phyloP scores from a whole-genome alignment of 805 yeast species.

The Starmerella ratchasimensis region DNA sequence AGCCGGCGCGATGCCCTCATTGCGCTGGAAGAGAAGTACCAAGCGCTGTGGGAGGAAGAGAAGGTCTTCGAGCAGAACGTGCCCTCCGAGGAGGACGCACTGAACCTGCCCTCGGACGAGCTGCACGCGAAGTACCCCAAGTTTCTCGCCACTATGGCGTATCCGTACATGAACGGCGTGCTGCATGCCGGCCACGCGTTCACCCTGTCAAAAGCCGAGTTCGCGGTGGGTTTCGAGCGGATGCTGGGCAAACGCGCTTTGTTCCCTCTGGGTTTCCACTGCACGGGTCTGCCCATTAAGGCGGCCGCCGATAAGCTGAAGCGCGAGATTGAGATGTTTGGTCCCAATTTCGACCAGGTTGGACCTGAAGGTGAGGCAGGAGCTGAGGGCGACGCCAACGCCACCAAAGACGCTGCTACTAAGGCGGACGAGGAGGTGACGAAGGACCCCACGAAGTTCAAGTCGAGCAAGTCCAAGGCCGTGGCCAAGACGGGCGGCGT shows the following conservation, averaged over 20 bases:
- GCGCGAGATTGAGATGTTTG: slow-evolving; percentile 86
- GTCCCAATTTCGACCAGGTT: slow-evolving; percentile 45
- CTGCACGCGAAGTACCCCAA: slow-evolving; percentile 72
- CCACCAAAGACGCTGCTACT: slow-evolving; percentile 68
- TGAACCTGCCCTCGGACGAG: slow-evolving; percentile 49
- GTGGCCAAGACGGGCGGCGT: slow-evolving; percentile 88
- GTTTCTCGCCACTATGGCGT: slow-evolving; percentile 87
- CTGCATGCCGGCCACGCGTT: slow-evolving; percentile 96
- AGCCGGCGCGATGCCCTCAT: slow-evolving; percentile 89
- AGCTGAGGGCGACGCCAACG: slow-evolving; percentile 22
- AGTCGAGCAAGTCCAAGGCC: slow-evolving; percentile 86
- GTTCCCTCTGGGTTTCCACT: slow-evolving; percentile 95
- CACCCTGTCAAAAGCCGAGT: slow-evolving; percentile 88
- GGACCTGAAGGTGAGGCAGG: slow-evolving; percentile 39
- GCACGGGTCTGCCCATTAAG: slow-evolving; percentile 96
- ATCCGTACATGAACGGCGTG: slow-evolving; percentile 98
- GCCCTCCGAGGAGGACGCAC: slow-evolving; percentile 48
- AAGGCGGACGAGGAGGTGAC: slow-evolving; percentile 28
- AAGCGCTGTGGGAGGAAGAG: slow-evolving; percentile 74
- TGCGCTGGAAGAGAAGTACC: slow-evolving; percentile 78
- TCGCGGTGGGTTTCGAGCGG: slow-evolving; percentile 83
- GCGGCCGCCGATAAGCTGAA: slow-evolving; percentile 91
- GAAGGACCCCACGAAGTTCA: slow-evolving; percentile 80
- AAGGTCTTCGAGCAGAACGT: slow-evolving; percentile 79
- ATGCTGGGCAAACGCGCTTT: slow-evolving; percentile 85